Percentiles rank a stretch among this genome's conserved stretches.
Evolutionary conservation across 345 rosid genomes (phyloP).

Genomic region (Sonneratia alba): DNA sequence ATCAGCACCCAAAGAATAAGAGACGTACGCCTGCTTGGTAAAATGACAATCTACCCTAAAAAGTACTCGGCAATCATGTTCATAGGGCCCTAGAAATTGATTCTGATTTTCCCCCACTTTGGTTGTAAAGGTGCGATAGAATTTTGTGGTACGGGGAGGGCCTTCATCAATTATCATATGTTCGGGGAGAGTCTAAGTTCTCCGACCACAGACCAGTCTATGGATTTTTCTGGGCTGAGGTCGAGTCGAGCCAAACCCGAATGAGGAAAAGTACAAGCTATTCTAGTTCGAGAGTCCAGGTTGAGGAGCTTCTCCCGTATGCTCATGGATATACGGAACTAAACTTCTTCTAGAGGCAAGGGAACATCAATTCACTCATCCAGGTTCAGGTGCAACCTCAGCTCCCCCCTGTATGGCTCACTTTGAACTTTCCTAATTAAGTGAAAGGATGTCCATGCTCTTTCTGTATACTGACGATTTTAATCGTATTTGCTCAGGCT

Average conservation of each 20-base stretch:
- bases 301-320: constrained; percentile 91
- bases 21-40: constrained; percentile 99
- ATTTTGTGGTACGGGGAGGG: constrained; percentile 97
- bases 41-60: neutral
- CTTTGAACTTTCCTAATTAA: neutral
- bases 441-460: neutral
- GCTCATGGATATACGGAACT: constrained; percentile 87
- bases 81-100: neutral
- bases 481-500: neutral
- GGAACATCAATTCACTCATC: neutral
- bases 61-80: neutral
- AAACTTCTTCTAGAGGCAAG: constrained; percentile 56
- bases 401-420: neutral
- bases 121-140: constrained; percentile 69
- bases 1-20: constrained; percentile 88
- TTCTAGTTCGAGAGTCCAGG: constrained; percentile 67
- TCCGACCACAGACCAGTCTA: constrained; percentile 98
- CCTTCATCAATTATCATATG: constrained; percentile 76
- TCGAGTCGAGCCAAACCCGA: constrained; percentile 65
- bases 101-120: neutral
- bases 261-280: constrained; percentile 64
- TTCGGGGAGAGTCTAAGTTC: constrained; percentile 87
- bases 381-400: neutral
- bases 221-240: constrained; percentile 88
- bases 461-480: neutral